Percentiles rank a stretch among this genome's conserved stretches.
phyloP scores from a whole-genome alignment of 495 filamentous ascomycete species.

The Delitschia confertaspora region DNA sequence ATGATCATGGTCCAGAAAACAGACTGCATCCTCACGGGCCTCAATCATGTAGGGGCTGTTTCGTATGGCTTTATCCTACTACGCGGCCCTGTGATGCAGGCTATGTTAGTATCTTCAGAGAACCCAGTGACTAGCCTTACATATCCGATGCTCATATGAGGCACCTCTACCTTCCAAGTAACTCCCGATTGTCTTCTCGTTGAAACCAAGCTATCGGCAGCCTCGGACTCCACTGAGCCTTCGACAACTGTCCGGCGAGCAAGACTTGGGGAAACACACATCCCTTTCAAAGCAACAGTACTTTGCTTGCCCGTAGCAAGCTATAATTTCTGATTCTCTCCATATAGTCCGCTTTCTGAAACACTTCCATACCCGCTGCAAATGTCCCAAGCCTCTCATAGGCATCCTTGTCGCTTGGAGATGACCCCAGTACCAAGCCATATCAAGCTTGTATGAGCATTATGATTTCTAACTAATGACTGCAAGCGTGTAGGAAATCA shows the following conservation, averaged over 20 bases:
- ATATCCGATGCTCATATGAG: constrained; percentile 13
- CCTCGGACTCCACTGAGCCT: neutral
- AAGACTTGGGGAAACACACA: neutral
- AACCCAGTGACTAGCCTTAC: constrained; percentile 2
- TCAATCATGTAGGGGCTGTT: constrained; percentile 13
- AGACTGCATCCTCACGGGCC: constrained; percentile 1
- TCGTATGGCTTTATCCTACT: constrained; percentile 4
- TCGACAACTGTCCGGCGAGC: constrained; percentile 5
- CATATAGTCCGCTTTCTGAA: too few species aligned
- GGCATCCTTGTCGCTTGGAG: too few species aligned
- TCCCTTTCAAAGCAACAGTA: constrained; percentile 5
- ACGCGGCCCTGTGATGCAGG: constrained; percentile 5
- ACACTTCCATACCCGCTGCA: too few species aligned
- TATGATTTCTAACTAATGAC: too few species aligned
- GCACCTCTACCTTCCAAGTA: constrained; percentile 10
- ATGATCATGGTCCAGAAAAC: constrained; percentile 5
- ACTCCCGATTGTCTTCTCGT: constrained; percentile 11
- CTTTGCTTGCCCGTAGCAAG: constrained; percentile 9
- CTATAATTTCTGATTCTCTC: constrained; percentile 10
- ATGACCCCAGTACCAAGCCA: too few species aligned
- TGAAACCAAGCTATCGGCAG: neutral
- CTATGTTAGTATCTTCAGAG: constrained; percentile 8
- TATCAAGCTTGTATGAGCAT: too few species aligned
- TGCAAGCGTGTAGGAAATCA: too few species aligned
- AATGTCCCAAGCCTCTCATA: too few species aligned